Evolutionary conservation across 106 monocot genomes (phyloP).

Genomic region (Apostasia ramifera): DNA sequence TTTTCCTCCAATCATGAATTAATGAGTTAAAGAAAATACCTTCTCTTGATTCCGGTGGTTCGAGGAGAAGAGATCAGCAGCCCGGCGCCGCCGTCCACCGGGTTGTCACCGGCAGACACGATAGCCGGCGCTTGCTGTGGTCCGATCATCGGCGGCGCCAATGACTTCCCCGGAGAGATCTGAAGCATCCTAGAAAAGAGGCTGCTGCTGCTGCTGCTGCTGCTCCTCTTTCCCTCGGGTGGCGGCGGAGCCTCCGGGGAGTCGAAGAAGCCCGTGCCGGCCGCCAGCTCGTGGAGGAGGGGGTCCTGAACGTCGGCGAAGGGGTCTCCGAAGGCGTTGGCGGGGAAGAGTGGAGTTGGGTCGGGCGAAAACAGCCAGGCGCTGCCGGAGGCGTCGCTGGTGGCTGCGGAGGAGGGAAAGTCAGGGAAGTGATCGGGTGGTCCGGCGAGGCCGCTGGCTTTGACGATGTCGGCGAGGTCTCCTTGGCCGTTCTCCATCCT

Average conservation of each 20-base stretch:
- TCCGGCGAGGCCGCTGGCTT: neutral
- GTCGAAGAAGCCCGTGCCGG: slow-evolving; percentile 6
- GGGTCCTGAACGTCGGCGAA: slow-evolving; percentile 16
- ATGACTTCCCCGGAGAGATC: slow-evolving; percentile 21
- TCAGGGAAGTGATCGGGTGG: neutral
- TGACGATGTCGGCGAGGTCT: slow-evolving; percentile 37
- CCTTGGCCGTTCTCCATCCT: slow-evolving; percentile 26
- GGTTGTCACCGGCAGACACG: neutral
- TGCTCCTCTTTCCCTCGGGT: too few relatives aligned
- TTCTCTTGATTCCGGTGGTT: slow-evolving; percentile 53
- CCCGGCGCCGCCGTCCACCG: slow-evolving; percentile 8
- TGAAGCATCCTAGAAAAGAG: slow-evolving; percentile 30
- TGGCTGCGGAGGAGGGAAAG: neutral
- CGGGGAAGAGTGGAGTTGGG: neutral
- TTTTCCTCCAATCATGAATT: too few relatives aligned
- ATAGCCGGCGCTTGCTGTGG: neutral
- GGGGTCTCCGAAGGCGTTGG: slow-evolving; percentile 25
- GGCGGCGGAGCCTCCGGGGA: neutral
- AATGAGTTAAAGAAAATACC: slow-evolving; percentile 8
- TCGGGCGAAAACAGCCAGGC: slow-evolving; percentile 11
- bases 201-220: slow-evolving; percentile 18
- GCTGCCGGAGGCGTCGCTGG: neutral
- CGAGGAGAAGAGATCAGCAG: slow-evolving; percentile 45
- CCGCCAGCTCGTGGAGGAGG: slow-evolving; percentile 15
- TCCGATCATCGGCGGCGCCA: neutral